These are phyloP conservation scores for Pilasporangium apinafurcum DNA, from an alignment of 352 stramenopile species.

Conservation along the genomic window DNA sequence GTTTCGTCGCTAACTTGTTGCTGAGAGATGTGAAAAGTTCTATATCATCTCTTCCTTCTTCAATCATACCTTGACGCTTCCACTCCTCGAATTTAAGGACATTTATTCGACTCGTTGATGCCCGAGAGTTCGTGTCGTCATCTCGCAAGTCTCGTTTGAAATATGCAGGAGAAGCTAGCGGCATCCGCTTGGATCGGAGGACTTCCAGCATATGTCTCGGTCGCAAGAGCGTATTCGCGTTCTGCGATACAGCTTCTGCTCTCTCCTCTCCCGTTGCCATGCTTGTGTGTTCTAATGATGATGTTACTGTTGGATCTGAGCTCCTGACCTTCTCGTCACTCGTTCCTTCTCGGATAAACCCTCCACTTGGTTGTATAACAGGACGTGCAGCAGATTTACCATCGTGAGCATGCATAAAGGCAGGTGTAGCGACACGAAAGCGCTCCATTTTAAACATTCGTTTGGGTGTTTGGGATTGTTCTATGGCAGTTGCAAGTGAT, in stretches of 20 bases:
- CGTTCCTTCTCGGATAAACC: too few species aligned
- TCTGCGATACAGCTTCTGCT: neutral
- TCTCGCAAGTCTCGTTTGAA: constrained; percentile 44
- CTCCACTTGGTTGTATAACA: too few species aligned
- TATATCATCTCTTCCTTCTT: too few species aligned
- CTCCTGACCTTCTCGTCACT: too few species aligned
- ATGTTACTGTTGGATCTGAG: neutral
- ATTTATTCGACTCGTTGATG: constrained; percentile 16
- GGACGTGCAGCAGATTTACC: too few species aligned
- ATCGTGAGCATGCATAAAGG: constrained; percentile 27
- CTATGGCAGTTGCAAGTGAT: neutral
- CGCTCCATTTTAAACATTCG: constrained; percentile 67
- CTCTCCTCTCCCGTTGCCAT: neutral
- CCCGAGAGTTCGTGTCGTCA: neutral
- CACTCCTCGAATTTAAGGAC: constrained; percentile 34
- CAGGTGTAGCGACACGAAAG: constrained; percentile 49
- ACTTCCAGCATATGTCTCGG: constrained; percentile 71
- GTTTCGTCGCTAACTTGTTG: too few species aligned
- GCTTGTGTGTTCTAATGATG: neutral
- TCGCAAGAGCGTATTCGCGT: constrained; percentile 25
- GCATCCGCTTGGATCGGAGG: constrained; percentile 59
- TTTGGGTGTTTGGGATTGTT: neutral
- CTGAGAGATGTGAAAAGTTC: too few species aligned
- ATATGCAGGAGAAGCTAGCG: constrained; percentile 41
- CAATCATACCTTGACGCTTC: constrained; percentile 13